Evolutionary conservation across 2,329 filamentous ascomycete species (phyloP).

Genomic region (Penicillium sp.): DNA sequence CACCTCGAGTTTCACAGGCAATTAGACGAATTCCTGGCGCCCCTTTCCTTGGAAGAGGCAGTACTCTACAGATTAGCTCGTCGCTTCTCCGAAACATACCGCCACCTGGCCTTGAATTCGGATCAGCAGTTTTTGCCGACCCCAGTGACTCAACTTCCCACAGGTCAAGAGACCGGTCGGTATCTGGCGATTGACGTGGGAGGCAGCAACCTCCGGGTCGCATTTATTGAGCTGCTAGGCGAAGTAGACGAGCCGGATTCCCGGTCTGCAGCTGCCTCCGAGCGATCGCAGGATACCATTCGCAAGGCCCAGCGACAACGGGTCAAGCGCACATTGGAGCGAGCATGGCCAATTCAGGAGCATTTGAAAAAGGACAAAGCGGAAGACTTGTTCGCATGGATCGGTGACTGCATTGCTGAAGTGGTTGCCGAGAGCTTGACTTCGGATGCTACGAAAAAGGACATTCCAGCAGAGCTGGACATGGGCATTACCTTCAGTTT

Average conservation of each 20-base stretch:
- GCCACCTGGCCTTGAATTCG: constrained; percentile 47
- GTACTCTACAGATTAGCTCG: constrained; percentile 49
- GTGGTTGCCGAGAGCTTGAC: constrained; percentile 62
- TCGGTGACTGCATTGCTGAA: constrained; percentile 73
- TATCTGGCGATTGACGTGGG: constrained; percentile 61
- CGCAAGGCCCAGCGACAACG: constrained; percentile 51
- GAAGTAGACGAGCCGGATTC: constrained; percentile 43
- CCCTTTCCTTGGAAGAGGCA: constrained; percentile 45
- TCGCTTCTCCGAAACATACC: constrained; percentile 49
- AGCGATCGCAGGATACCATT: constrained; percentile 47
- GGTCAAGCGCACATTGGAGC: constrained; percentile 51
- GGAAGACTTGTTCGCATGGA: constrained; percentile 77
- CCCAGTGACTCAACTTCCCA: constrained; percentile 50
- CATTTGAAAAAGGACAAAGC: constrained; percentile 66
- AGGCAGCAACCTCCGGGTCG: constrained; percentile 58
- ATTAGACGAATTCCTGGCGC: constrained; percentile 45
- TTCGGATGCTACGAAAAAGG: constrained; percentile 41
- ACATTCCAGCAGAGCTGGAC: constrained; percentile 48
- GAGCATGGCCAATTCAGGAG: constrained; percentile 56
- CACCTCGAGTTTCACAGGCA: constrained; percentile 35
- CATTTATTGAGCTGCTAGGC: constrained; percentile 57
- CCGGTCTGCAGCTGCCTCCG: constrained; percentile 34
- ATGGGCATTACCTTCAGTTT: constrained; percentile 56
- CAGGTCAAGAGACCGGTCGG: constrained; percentile 56
- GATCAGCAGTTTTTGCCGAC: constrained; percentile 52